phyloP scores from a whole-genome alignment of 2,329 filamentous ascomycete genomes.

The Cytospora schulzeri region DNA sequence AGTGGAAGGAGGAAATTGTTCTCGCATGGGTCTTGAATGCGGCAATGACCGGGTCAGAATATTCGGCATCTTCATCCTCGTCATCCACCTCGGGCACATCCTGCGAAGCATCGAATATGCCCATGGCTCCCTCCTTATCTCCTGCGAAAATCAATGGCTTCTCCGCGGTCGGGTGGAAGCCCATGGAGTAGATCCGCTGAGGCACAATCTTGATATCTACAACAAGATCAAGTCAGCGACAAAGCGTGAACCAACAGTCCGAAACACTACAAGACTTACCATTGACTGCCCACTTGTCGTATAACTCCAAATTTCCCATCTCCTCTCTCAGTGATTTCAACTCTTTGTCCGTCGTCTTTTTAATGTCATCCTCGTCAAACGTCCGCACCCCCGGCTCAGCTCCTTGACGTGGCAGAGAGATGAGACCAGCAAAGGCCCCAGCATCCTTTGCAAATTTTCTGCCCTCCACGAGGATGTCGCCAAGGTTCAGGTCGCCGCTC shows the following conservation, averaged over 20 bases:
- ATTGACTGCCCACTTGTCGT: constrained; percentile 81
- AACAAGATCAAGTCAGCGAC: not conserved
- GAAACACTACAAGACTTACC: constrained; percentile 49
- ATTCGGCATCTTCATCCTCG: constrained; percentile 70
- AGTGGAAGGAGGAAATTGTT: constrained; percentile 83
- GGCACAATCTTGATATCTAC: constrained; percentile 88
- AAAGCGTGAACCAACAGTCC: not conserved
- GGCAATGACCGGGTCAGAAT: constrained; percentile 75
- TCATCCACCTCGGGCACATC: constrained; percentile 53
- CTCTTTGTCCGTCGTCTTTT: constrained; percentile 75
- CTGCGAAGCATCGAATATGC: constrained; percentile 87
- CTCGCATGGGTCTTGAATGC: constrained; percentile 88
- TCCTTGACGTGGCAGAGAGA: constrained; percentile 54
- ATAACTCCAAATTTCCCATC: constrained; percentile 77
- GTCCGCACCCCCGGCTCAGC: constrained; percentile 82
- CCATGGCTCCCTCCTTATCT: constrained; percentile 89
- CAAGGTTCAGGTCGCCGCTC: constrained; percentile 65
- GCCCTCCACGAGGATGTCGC: constrained; percentile 78
- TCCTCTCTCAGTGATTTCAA: constrained; percentile 72
- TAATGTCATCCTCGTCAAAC: constrained; percentile 81
- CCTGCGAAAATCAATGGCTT: constrained; percentile 92
- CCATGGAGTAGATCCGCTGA: constrained; percentile 82
- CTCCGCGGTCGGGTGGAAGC: constrained; percentile 82
- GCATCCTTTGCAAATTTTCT: constrained; percentile 71
- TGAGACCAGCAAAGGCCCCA: constrained; percentile 66